A percentile compares a stretch with the other conserved stretches of the same genome.
Evolutionary conservation across 192 early-diverging fungal genomes (phyloP).

Genomic region (Coemansia sp.): DNA sequence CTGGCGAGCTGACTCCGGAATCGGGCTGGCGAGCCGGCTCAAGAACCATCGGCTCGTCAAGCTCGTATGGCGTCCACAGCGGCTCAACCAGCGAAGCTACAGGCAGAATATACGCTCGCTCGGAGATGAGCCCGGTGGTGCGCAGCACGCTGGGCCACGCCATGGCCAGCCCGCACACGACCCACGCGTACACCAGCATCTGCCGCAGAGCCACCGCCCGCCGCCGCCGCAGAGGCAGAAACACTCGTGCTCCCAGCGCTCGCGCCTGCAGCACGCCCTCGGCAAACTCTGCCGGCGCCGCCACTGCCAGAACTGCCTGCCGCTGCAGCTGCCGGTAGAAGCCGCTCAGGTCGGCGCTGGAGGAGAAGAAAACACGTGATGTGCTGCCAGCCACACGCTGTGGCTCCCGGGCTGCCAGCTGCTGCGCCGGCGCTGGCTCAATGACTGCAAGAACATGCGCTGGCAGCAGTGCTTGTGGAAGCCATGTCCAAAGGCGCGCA

Average conservation of each 20-base stretch:
- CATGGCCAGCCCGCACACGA: conserved; percentile 44
- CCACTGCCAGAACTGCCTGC: conserved; percentile 7
- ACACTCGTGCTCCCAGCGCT: conserved; percentile 37
- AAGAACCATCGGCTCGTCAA: conserved; percentile 14
- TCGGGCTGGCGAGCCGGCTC: not conserved
- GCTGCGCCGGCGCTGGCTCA: conserved; percentile 10
- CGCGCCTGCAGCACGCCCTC: conserved; percentile 32
- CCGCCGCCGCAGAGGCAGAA: conserved; percentile 21
- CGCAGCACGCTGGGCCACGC: conserved; percentile 52
- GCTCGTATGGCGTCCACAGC: conserved; percentile 28
- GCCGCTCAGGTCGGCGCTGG: conserved; percentile 45
- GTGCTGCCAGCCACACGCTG: conserved; percentile 27
- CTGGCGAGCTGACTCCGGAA: not conserved
- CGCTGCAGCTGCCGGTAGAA: conserved; percentile 43
- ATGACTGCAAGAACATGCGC: conserved; percentile 17
- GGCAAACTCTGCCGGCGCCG: conserved; percentile 24
- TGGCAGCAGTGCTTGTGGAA: conserved; percentile 26
- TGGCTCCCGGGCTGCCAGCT: not conserved
- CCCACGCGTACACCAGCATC: conserved; percentile 43
- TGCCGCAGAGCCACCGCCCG: conserved; percentile 19
- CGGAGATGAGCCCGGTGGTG: conserved; percentile 47
- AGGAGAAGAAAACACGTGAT: conserved; percentile 44
- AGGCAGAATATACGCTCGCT: conserved; percentile 48
- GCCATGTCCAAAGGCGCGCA: conserved; percentile 46
- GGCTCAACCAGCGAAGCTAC: conserved; percentile 44